Evolutionary conservation across 345 rosid species (phyloP).

Genomic region (Schrenkiella parvula): DNA sequence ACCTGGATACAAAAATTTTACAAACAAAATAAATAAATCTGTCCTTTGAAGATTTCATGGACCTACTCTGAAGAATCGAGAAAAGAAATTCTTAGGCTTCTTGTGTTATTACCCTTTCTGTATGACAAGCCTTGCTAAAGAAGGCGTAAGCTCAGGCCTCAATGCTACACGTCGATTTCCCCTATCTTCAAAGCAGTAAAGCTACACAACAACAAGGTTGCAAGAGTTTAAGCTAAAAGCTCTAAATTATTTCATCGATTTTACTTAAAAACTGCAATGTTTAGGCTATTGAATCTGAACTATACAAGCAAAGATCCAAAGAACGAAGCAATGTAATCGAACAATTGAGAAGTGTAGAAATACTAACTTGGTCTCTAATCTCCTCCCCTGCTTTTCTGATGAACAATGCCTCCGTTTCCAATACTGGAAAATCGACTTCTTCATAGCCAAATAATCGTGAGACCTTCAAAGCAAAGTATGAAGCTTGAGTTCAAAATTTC

Average conservation of each 20-base stretch:
- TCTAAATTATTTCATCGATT: too few relatives aligned
- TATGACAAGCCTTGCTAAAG: conserved; percentile 87
- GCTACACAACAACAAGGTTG: conserved; percentile 42
- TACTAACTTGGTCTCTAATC: conserved; percentile 78
- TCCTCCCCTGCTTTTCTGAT: conserved; percentile 95
- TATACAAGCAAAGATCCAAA: neutral
- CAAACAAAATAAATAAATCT: conserved; percentile 28
- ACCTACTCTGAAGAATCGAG: neutral
- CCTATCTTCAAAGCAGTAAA: conserved; percentile 90
- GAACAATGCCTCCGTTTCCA: conserved; percentile 83
- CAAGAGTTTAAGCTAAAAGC: conserved; percentile 4
- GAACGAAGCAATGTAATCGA: neutral
- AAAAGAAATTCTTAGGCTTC: neutral
- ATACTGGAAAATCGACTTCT: conserved; percentile 86
- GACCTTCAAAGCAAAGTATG: conserved; percentile 37
- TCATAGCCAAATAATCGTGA: conserved; percentile 74
- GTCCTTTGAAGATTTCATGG: neutral
- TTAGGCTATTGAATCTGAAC: neutral
- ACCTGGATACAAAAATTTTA: conserved; percentile 51
- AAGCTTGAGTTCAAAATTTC: neutral
- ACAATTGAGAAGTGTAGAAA: neutral
- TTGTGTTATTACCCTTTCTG: conserved; percentile 69
- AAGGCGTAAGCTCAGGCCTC: conserved; percentile 98
- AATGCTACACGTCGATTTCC: conserved; percentile 96
- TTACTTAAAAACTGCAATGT: neutral